Evolutionary conservation across 805 yeast species (phyloP), one percentile per base, ranked within the genome.

Genomic region (Yarrowia sp.): DNA sequence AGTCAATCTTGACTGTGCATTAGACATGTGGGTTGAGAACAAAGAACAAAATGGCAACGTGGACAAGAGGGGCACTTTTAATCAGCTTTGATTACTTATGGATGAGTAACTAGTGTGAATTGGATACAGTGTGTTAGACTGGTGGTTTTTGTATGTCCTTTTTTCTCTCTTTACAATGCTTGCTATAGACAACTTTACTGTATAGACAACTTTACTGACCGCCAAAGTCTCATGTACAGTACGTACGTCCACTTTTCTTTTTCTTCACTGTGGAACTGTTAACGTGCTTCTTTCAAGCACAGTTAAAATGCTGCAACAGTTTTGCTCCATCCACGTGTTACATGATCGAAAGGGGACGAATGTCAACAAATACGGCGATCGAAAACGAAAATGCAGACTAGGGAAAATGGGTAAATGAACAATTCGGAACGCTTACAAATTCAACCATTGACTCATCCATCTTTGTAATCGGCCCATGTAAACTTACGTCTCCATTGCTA

Each of bases 1-100:
- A 51, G 58, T 51, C 58, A 51, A 33, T 22, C 41, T 33, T 51
- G 40, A 51, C 58, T 33, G 30, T 51, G 58, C 58, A n/a, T 51
- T 4, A 4, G 0, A 6, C 16, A 28, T 9, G 52, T 26, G 32
- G n/a, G 24, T 26, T 2, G 36, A 46, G 24, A 28, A 46, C 35
- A 28, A 28, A 46, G 35, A 28, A 28, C 21, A 44, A 22, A 11
- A 17, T 28, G 6, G 14, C 5, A 10, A 22, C 22, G 22, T 22
- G 41, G n/a, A n/a, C n/a, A n/a, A n/a, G n/a, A n/a, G n/a, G n/a
- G n/a, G n/a, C n/a, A n/a, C n/a, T n/a, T n/a, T n/a, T n/a, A n/a
- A n/a, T n/a, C n/a, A n/a, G n/a, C n/a, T n/a, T n/a, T n/a, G 51
- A 10, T 43, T 44, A 33, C 33, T 44, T 21, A 26, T 26, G 26